Base-by-base conservation (phyloP, 2,329 filamentous ascomycete genomes). In the Fusarium cicatricum region DNA sequence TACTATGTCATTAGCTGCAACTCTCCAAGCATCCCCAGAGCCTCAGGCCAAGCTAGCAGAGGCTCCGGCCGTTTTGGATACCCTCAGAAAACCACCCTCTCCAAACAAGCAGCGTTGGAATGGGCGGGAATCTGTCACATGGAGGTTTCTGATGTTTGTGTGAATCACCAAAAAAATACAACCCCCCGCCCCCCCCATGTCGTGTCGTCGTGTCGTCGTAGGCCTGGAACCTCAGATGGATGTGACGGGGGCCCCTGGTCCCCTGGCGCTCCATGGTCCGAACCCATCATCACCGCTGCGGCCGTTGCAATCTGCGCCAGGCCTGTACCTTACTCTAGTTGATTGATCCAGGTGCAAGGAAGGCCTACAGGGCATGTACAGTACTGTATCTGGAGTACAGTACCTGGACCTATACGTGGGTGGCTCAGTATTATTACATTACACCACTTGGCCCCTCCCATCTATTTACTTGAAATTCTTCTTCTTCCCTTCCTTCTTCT, bases 221-320 rank as follows among this genome's bases (percentile, higher is more conserved):
- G 61, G 55, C 51, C 59, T 64, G 52, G 55, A 62, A 62, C 60
- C 32, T 43, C 45, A 32, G 16, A 51, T 33, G 60, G 56, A 60
- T 60, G 51, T 40, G 53, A 57, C 56, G 41, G 34, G 57, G 39
- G 33, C 11, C 46, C 52, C 58, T 61, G 51, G 51, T 49, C 55
- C 23, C 48, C 42, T 56, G 48, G 43, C 52, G 34, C 40, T 46
- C 45, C 46, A 61, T 64, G 52, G 60, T 47, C 60, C 60, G 60
- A 65, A 65, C 62, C 23, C 64, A 69, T 68, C 57, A 67, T 54
- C 59, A 68, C 66, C 66, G 66, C 58, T 61, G 66, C 60, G 53
- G 64, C 66, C 66, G 66, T 69, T 69, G 65, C 53, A 69, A 68
- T 68, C 64, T 68, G 62, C 65, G 55, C 60, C 14, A 50, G 60